phyloP scores from a whole-genome alignment of 805 yeast genomes.

The Candida gorgasii region DNA sequence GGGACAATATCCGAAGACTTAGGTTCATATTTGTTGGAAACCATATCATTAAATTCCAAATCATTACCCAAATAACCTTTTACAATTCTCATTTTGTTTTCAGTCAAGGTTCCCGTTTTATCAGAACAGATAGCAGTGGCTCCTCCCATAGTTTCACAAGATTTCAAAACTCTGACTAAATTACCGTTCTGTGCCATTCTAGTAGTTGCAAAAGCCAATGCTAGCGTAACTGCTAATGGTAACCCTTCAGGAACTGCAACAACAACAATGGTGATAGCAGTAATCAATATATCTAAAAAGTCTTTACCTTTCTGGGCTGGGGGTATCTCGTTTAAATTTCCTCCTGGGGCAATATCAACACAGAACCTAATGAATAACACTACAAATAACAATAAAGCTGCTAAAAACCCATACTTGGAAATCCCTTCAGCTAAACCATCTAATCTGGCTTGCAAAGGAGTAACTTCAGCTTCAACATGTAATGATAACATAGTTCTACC shows the following conservation, averaged over 20 bases:
- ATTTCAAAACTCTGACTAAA: conserved; percentile 86
- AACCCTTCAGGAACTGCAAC: conserved; percentile 99
- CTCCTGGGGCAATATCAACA: conserved; percentile 56
- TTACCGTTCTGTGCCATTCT: conserved; percentile 97
- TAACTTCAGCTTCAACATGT: conserved; percentile 71
- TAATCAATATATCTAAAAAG: conserved; percentile 83
- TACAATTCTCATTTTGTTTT: conserved; percentile 89
- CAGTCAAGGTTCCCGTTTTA: conserved; percentile 96
- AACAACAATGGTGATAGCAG: conserved; percentile 88
- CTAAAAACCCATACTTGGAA: conserved; percentile 88
- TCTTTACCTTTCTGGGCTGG: conserved; percentile 80
- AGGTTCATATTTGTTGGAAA: conserved; percentile 19
- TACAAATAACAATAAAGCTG: conserved; percentile 78
- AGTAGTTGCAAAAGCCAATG: conserved; percentile 96
- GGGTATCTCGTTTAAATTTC: conserved; percentile 43
- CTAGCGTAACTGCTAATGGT: conserved; percentile 95
- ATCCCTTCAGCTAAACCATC: conserved; percentile 87
- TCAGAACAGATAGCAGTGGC: conserved; percentile 97
- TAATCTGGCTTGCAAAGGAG: conserved; percentile 86
- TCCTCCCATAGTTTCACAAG: conserved; percentile 99
- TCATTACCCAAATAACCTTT: conserved; percentile 63
- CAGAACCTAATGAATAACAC: conserved; percentile 77
- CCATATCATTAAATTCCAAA: conserved; percentile 53
- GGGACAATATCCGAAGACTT: conserved; percentile 25
- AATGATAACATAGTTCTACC: conserved; percentile 89